Evolutionary conservation across 805 yeast genomes (phyloP).

Genomic region (Saccharomycopsis babjevae): DNA sequence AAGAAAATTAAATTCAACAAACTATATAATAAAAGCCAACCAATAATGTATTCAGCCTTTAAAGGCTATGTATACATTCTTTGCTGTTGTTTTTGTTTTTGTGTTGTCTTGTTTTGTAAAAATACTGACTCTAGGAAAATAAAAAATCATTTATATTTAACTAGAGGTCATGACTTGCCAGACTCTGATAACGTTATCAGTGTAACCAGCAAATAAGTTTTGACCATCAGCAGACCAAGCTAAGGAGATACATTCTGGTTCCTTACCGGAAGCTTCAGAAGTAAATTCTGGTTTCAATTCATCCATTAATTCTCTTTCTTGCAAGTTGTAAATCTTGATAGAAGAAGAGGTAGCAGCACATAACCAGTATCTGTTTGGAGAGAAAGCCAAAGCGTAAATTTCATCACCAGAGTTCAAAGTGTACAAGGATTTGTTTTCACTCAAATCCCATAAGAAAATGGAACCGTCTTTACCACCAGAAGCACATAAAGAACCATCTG

Average conservation of each 20-base stretch:
- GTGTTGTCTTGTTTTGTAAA: neutral
- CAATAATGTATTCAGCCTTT: neutral
- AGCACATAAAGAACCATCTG: constrained; percentile 99
- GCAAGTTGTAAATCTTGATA: constrained; percentile 96
- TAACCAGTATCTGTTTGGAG: constrained; percentile 99
- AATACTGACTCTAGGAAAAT: neutral
- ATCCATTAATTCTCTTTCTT: constrained; percentile 87
- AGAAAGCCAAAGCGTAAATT: constrained; percentile 97
- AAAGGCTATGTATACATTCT: neutral
- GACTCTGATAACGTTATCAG: constrained; percentile 98
- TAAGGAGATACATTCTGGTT: constrained; percentile 95
- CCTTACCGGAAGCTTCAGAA: constrained; percentile 79
- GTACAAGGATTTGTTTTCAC: constrained; percentile 78
- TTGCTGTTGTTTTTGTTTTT: neutral
- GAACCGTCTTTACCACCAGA: constrained; percentile 99
- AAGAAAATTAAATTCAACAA: neutral
- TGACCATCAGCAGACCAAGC: constrained; percentile 99
- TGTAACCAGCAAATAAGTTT: constrained; percentile 99
- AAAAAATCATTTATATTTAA: constrained; percentile 21
- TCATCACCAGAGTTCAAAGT: constrained; percentile 92
- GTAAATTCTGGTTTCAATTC: constrained; percentile 98
- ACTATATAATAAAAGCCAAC: neutral
- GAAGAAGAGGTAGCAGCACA: constrained; percentile 98
- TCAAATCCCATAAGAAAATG: constrained; percentile 96
- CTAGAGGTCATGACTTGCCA: constrained; percentile 98